Conservation (phyloP, 2,329 filamentous ascomycete genomes). For the Dothideomycetes sp. region DNA sequence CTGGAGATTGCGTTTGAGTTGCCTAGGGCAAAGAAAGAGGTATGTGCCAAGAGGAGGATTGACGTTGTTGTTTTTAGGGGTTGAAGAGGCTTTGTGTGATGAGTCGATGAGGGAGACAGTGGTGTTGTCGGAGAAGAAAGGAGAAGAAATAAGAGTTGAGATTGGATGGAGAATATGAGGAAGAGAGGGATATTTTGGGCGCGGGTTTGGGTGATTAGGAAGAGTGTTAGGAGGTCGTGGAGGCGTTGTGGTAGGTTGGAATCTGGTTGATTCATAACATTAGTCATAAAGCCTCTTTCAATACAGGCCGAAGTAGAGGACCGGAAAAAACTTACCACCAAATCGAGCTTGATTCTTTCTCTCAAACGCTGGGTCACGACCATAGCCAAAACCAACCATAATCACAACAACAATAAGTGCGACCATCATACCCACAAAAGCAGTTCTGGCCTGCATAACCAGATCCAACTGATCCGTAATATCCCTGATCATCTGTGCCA, state of each 20-base stretch:
- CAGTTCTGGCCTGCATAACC: slow-evolving; percentile 27
- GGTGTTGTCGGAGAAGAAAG: slow-evolving; percentile 11
- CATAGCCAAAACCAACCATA: slow-evolving; percentile 5
- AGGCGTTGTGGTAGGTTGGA: slow-evolving; percentile 24
- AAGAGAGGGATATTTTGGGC: slow-evolving; percentile 79
- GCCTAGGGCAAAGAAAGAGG: slow-evolving; percentile 81
- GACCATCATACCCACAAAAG: slow-evolving; percentile 30
- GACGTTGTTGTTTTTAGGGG: slow-evolving; percentile 45
- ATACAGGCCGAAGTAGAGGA: not conserved
- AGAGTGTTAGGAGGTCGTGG: slow-evolving; percentile 64
- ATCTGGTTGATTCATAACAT: too few relatives aligned
- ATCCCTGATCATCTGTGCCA: slow-evolving; percentile 30
- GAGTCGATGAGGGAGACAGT: not conserved
- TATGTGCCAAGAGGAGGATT: slow-evolving; percentile 67
- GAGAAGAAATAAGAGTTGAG: slow-evolving; percentile 20
- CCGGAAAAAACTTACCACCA: not conserved
- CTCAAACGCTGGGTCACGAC: not conserved
- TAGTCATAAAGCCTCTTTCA: not conserved
- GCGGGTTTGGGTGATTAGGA: slow-evolving; percentile 80
- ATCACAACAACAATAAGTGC: slow-evolving; percentile 20
- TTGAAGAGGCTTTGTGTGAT: slow-evolving; percentile 1
- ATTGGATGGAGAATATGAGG: slow-evolving; percentile 59
- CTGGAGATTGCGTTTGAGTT: slow-evolving; percentile 92
- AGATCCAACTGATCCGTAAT: slow-evolving; percentile 24
- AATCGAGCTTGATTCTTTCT: not conserved